Evolutionary conservation across 306 rosid species (phyloP).

Genomic region (Lagenaria siceraria): DNA sequence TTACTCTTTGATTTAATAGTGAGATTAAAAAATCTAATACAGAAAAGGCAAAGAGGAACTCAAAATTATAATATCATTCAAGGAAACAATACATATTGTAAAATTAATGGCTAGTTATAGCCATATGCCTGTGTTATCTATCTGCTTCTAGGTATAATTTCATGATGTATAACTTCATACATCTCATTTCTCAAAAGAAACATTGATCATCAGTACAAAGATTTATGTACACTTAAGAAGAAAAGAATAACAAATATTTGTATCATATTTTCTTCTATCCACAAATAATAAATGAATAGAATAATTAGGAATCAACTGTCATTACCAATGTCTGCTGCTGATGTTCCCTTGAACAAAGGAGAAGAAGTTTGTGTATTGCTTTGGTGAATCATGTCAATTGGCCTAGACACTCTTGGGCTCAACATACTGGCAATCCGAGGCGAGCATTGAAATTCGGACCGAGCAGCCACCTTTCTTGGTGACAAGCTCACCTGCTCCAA

Average conservation of each 20-base stretch:
- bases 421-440: constrained; percentile 17
- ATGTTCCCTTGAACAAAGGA: constrained; percentile 9
- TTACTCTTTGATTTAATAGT: not conserved
- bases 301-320: not conserved
- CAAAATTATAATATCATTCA: not conserved
- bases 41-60: not conserved
- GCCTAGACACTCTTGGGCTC: not conserved
- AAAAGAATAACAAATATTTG: constrained; percentile 4
- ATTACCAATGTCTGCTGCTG: not conserved
- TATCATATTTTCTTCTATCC: constrained; percentile 5
- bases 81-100: not conserved
- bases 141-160: not conserved
- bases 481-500: constrained; percentile 84
- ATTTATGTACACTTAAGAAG: not conserved
- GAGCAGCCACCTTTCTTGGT: constrained; percentile 46
- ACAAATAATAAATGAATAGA: constrained; percentile 7
- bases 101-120: not conserved
- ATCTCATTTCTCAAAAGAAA: not conserved
- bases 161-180: not conserved
- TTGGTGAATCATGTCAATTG: not conserved
- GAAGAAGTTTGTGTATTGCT: not conserved
- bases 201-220: not conserved
- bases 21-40: not conserved
- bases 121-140: not conserved
- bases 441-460: constrained; percentile 25